Conservation (phyloP, 164 flowering plant species). For the Dillenia suffruticosa region DNA sequence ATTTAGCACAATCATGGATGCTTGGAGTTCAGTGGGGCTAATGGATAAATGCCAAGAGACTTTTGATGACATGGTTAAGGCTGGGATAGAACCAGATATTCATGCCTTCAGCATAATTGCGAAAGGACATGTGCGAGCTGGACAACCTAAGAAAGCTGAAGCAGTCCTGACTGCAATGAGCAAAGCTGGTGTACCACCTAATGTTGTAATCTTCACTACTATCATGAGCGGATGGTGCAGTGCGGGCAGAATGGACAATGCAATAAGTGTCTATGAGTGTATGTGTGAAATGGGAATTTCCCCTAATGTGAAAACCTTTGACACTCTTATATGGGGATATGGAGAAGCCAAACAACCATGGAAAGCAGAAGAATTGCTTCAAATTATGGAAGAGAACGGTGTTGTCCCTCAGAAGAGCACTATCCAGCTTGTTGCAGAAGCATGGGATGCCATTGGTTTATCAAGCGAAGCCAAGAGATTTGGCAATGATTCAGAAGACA, state of each 20-base stretch:
- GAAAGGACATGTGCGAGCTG: conserved; percentile 86
- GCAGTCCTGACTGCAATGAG: conserved; percentile 53
- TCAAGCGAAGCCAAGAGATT: conserved; percentile 49
- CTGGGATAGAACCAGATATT: conserved; percentile 73
- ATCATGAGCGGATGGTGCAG: conserved; percentile 95
- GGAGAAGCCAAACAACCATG: conserved; percentile 85
- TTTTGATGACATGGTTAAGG: conserved; percentile 71
- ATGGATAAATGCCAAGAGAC: conserved; percentile 80
- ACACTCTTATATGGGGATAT: conserved; percentile 95
- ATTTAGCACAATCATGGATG: conserved; percentile 94
- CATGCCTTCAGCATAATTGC: conserved; percentile 91
- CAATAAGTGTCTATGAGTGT: conserved; percentile 45
- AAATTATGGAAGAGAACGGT: conserved; percentile 49
- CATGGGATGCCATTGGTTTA: conserved; percentile 70
- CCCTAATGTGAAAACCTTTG: conserved; percentile 83
- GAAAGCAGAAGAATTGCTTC: conserved; percentile 85
- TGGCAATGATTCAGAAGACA: conserved; percentile 9
- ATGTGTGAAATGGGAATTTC: conserved; percentile 59
- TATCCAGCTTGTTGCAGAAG: conserved; percentile 57
- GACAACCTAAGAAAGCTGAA: conserved; percentile 79
- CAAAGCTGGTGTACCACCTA: conserved; percentile 46
- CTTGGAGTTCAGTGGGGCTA: conserved; percentile 80
- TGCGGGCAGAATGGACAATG: conserved; percentile 76
- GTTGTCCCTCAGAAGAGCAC: conserved; percentile 51
- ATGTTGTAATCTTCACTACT: conserved; percentile 87